phyloP scores from a whole-genome alignment of 345 rosid species.

The Linum tenue region DNA sequence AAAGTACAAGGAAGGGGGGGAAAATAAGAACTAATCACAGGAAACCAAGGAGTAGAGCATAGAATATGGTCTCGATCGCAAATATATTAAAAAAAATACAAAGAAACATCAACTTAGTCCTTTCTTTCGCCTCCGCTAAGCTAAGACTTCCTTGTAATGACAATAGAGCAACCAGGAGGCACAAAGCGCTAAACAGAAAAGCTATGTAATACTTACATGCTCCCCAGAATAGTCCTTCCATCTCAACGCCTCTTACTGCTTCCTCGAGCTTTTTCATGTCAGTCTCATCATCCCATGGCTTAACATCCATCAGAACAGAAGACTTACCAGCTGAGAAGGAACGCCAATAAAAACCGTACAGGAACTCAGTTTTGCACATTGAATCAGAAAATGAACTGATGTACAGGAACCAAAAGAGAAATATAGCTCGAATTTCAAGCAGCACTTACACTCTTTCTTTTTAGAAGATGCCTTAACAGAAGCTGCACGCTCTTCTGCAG shows the following conservation, averaged over 20 bases:
- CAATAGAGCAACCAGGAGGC: background rate
- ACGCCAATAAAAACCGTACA: no score
- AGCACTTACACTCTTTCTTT: slow-evolving; percentile 48
- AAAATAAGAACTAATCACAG: no score
- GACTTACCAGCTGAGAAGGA: slow-evolving; percentile 60
- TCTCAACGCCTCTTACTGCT: slow-evolving; percentile 50
- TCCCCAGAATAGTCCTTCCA: slow-evolving; percentile 75
- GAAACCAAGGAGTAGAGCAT: no score
- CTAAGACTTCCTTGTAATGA: no score
- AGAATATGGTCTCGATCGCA: no score
- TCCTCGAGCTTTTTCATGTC: slow-evolving; percentile 87
- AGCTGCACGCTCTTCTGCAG: slow-evolving; percentile 76
- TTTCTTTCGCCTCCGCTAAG: no score
- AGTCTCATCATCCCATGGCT: slow-evolving; percentile 92
- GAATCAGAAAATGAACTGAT: no score
- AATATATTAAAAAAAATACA: no score
- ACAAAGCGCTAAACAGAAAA: background rate
- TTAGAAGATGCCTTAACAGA: slow-evolving; percentile 40
- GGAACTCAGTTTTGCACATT: no score
- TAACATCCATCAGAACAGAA: slow-evolving; percentile 60
- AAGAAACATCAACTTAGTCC: no score
- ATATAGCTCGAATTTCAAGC: background rate
- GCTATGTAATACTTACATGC: slow-evolving; percentile 38
- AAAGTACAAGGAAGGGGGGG: background rate
- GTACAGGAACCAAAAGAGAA: no score